Evolutionary conservation across 2,329 filamentous ascomycete species (phyloP).

Genomic region (Leptographium galeiforme): DNA sequence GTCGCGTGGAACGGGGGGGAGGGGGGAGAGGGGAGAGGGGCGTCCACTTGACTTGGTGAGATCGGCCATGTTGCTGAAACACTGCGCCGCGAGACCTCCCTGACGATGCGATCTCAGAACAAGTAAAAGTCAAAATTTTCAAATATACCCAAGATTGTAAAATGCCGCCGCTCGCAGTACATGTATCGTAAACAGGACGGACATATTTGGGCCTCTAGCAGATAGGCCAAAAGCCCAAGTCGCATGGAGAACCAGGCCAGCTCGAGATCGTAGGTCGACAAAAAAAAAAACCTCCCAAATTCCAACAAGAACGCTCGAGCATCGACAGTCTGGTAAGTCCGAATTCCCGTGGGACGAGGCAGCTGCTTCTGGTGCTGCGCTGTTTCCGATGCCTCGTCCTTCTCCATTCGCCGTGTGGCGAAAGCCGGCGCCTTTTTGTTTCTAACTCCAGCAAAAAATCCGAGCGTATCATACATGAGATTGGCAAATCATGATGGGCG

Average conservation of each 20-base stretch:
- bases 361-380: not conserved
- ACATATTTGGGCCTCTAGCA: not conserved
- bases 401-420: conserved; percentile 12
- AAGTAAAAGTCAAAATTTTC: too few species aligned
- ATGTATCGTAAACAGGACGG: not conserved
- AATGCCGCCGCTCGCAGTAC: not conserved
- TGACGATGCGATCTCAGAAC: too few species aligned
- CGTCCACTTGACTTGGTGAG: too few species aligned
- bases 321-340: not conserved
- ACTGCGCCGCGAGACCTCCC: too few species aligned
- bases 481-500: conserved; percentile 5
- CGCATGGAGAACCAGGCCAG: not conserved
- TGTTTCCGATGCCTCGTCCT: not conserved
- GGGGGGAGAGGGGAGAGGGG: too few species aligned
- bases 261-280: not conserved
- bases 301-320: not conserved
- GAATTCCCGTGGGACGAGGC: not conserved
- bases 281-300: not conserved
- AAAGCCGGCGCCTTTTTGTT: conserved; percentile 10
- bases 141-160: not conserved
- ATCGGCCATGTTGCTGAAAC: too few species aligned
- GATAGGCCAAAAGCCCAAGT: not conserved
- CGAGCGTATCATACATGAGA: conserved; percentile 12
- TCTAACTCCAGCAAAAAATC: conserved; percentile 14
- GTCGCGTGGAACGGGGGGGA: too few species aligned